These are phyloP conservation scores for Apiospora pterosperma DNA, from an alignment of 2,329 filamentous ascomycete species.

Conservation along the genomic window DNA sequence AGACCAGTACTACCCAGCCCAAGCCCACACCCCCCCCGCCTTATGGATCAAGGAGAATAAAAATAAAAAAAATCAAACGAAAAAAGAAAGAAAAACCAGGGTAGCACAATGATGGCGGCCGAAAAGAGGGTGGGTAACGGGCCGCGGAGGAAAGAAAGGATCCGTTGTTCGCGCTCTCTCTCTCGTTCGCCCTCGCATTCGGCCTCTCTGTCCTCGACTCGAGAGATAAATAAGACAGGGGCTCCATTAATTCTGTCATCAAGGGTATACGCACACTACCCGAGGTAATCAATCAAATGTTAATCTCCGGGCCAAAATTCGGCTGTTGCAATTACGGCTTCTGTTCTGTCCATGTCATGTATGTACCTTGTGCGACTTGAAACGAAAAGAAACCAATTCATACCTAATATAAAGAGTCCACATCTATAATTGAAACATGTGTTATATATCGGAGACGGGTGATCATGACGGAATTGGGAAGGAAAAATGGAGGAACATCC, in stretches of 20 bases:
- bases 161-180: neutral
- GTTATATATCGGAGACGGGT: neutral
- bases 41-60: neutral
- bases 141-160: neutral
- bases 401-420: neutral
- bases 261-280: neutral
- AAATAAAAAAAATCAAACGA: neutral
- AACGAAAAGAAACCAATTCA: neutral
- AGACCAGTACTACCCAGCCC: too few species aligned
- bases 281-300: neutral
- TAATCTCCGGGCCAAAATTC: too few species aligned
- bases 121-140: neutral
- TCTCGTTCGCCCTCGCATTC: too few species aligned
- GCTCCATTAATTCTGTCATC: neutral
- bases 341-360: too few species aligned
- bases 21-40: neutral
- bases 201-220: neutral
- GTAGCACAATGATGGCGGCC: neutral
- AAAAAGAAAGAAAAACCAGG: neutral
- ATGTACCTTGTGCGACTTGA: too few species aligned
- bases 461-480: neutral
- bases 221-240: neutral
- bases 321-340: too few species aligned
- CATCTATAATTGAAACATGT: neutral
- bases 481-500: neutral